A percentile compares a stretch with the other conserved stretches of the same genome.
phyloP scores from a whole-genome alignment of 2,329 filamentous ascomycete species.

The Aspergillus jensenii region DNA sequence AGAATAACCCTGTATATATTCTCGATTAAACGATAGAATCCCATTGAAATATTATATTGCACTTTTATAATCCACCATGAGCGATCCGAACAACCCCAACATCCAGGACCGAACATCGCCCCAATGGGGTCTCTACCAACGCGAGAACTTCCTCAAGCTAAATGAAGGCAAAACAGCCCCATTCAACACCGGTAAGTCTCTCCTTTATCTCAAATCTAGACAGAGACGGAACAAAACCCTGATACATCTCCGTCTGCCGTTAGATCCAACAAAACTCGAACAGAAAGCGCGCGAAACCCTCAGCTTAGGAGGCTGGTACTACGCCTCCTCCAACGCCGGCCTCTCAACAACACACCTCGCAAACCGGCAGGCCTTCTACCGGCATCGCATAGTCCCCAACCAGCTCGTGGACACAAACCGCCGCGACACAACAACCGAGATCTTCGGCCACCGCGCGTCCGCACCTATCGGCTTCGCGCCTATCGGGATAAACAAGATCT shows the following conservation, averaged over 20 bases:
- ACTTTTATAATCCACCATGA: slow-evolving; percentile 16
- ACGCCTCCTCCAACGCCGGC: slow-evolving; percentile 40
- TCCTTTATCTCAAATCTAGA: background rate
- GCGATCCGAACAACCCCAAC: slow-evolving; percentile 54
- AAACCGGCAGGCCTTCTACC: slow-evolving; percentile 65
- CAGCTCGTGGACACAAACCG: slow-evolving; percentile 62
- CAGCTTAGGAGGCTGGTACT: slow-evolving; percentile 56
- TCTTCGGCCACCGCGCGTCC: slow-evolving; percentile 61
- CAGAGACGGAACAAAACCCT: background rate
- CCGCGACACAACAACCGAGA: slow-evolving; percentile 55
- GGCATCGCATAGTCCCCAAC: slow-evolving; percentile 62
- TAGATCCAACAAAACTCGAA: slow-evolving; percentile 59
- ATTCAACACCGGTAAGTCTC: slow-evolving; percentile 51
- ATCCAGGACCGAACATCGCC: slow-evolving; percentile 51
- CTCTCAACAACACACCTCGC: slow-evolving; percentile 49
- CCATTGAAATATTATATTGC: too few relatives aligned
- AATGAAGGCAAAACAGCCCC: slow-evolving; percentile 52
- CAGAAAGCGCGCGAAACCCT: slow-evolving; percentile 57
- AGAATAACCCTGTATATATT: too few relatives aligned
- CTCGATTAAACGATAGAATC: too few relatives aligned
- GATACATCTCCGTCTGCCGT: background rate
- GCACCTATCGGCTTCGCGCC: slow-evolving; percentile 66
- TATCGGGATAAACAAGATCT: slow-evolving; percentile 67
- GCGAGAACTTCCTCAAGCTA: slow-evolving; percentile 55
- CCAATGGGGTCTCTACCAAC: slow-evolving; percentile 56